Evolutionary conservation across 75 land plant species (phyloP).

Genomic region (Ceratopteris richardii): DNA sequence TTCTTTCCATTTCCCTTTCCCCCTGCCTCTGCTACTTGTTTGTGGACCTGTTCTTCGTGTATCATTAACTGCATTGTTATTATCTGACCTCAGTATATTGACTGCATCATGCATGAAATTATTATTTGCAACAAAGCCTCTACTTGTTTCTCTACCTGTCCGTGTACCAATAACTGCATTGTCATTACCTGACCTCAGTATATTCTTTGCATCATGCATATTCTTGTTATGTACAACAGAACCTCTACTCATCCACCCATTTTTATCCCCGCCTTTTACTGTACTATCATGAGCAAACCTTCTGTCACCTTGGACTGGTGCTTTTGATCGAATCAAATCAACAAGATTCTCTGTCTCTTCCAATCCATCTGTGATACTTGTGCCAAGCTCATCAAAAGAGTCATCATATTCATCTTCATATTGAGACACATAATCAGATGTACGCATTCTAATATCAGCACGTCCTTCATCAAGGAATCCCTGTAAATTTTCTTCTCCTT

Average conservation of each 20-base stretch:
- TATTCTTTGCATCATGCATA: too few species aligned
- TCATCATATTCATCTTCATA: constrained; percentile 99
- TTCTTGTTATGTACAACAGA: too few species aligned
- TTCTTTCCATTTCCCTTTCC: constrained; percentile 6
- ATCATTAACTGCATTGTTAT: too few species aligned
- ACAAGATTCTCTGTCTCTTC: constrained; percentile 59
- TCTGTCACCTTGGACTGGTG: constrained; percentile 7
- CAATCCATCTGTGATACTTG: constrained; percentile 42
- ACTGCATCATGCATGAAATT: too few species aligned
- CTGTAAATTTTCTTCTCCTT: constrained; percentile 20
- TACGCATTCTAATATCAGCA: constrained; percentile 32
- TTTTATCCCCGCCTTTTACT: constrained; percentile 8
- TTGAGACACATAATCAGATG: constrained; percentile 53
- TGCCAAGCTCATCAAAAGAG: constrained; percentile 88
- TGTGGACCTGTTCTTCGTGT: neutral
- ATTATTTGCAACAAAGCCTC: neutral
- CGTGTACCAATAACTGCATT: neutral
- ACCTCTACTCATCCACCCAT: too few species aligned
- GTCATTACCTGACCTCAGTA: too few species aligned
- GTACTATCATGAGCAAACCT: constrained; percentile 16
- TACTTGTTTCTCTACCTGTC: neutral
- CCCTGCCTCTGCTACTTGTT: constrained; percentile 10
- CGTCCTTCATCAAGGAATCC: constrained; percentile 40
- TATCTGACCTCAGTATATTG: too few species aligned
- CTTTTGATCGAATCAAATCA: constrained; percentile 16